These are phyloP conservation scores for Biancaea sappan DNA, from an alignment of 306 rosid genomes.

Conservation along the genomic window DNA sequence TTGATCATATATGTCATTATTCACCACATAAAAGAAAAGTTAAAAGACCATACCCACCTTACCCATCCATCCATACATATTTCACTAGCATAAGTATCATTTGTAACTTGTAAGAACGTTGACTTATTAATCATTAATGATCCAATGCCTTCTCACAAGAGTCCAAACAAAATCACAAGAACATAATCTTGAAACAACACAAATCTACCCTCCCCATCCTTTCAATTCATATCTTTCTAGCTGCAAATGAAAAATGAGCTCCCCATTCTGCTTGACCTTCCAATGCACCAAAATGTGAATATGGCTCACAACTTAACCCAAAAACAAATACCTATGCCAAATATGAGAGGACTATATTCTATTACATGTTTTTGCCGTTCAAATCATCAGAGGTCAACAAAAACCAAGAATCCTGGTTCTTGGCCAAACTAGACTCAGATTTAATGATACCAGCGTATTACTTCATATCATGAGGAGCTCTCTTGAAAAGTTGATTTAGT, in stretches of 20 bases:
- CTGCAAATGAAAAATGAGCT: neutral
- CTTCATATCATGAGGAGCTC: slow-evolving; percentile 13
- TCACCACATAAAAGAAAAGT: neutral
- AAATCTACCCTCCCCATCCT: slow-evolving; percentile 6
- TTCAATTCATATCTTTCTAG: slow-evolving; percentile 3
- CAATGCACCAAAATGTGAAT: neutral
- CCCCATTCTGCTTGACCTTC: slow-evolving; percentile 14
- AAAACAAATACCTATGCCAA: slow-evolving; percentile 5
- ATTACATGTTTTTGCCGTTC: neutral
- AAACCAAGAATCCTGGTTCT: neutral
- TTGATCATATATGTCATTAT: neutral
- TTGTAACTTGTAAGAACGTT: neutral
- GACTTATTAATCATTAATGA: neutral
- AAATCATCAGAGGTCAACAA: slow-evolving; percentile 2
- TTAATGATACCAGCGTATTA: neutral
- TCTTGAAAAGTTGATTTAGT: neutral
- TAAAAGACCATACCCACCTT: neutral
- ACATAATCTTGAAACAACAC: neutral
- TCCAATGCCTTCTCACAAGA: neutral
- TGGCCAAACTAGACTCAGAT: neutral
- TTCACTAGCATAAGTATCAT: neutral
- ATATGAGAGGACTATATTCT: no score
- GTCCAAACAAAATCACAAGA: neutral
- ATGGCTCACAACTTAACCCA: neutral
- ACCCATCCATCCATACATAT: slow-evolving; percentile 3